These are phyloP conservation scores for Myrica gale DNA, from an alignment of 306 rosid genomes.

Conservation along the genomic window DNA sequence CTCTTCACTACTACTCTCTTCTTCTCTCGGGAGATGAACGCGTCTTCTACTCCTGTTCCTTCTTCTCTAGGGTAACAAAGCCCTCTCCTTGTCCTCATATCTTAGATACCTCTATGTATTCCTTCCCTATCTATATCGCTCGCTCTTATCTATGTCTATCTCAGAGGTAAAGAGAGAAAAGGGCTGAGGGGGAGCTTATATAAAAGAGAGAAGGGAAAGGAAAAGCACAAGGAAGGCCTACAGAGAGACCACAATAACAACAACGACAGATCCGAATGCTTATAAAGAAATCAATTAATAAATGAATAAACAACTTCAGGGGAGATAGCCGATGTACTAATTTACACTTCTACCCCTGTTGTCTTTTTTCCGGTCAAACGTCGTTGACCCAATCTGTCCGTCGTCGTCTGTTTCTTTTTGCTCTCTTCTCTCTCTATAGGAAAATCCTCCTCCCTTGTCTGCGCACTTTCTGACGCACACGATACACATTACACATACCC, in stretches of 20 bases:
- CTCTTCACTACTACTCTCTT: constrained; percentile 24
- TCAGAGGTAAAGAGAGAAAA: constrained; percentile 25
- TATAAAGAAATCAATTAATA: not conserved
- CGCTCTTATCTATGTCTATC: not conserved
- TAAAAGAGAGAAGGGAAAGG: constrained; percentile 9
- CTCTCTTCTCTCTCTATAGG: constrained; percentile 25
- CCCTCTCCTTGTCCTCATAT: constrained; percentile 68
- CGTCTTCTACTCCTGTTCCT: not conserved
- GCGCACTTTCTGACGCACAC: constrained; percentile 45
- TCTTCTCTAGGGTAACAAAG: constrained; percentile 43
- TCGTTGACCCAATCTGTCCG: constrained; percentile 63
- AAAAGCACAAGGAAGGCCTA: constrained; percentile 2
- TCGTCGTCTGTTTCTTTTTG: constrained; percentile 28
- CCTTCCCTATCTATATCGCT: not conserved
- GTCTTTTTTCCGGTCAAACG: constrained; percentile 47
- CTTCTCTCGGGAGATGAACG: constrained; percentile 22
- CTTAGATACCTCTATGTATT: not conserved
- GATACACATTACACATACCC: not conserved
- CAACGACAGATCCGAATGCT: constrained; percentile 49
- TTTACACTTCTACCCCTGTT: constrained; percentile 31
- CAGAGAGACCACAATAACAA: constrained; percentile 39
- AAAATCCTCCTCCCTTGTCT: constrained; percentile 40
- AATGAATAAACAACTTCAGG: constrained; percentile 11
- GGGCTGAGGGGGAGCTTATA: constrained; percentile 26
- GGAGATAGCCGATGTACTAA: not conserved